phyloP scores from a whole-genome alignment of 73 alveolate genomes.

The Stentor roeselii region DNA sequence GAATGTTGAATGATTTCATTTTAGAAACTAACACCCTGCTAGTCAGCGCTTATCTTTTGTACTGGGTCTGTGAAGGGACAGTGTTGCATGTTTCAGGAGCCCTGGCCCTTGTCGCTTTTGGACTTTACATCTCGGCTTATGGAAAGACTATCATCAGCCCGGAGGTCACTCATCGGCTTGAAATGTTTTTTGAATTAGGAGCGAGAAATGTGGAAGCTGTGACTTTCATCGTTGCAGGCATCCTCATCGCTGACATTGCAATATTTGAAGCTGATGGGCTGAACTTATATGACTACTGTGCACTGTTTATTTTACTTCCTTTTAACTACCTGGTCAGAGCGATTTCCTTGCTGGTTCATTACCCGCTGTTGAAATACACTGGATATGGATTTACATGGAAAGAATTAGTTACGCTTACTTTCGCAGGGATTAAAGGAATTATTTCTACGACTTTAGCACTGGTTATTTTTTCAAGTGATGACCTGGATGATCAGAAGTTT shows the following conservation, averaged over 20 bases:
- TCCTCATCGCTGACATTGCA: not conserved
- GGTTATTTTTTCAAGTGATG: not conserved
- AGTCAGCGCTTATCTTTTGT: not conserved
- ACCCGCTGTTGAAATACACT: not conserved
- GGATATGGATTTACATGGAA: not conserved
- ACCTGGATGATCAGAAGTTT: not conserved
- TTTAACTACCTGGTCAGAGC: not conserved
- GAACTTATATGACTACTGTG: not conserved
- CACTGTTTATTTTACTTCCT: not conserved
- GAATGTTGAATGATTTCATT: not conserved
- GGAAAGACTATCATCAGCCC: not conserved
- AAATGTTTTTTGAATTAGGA: not conserved
- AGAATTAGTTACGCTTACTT: not conserved
- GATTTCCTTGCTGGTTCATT: not conserved
- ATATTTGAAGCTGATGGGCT: not conserved
- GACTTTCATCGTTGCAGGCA: not conserved
- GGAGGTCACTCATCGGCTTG: not conserved
- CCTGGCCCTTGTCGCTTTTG: not conserved
- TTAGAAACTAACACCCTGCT: not conserved
- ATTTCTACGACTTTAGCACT: not conserved
- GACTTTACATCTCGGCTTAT: not conserved
- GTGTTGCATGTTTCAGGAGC: not conserved
- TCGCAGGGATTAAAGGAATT: not conserved
- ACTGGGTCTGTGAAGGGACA: not conserved
- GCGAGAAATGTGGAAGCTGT: not conserved